Conservation (phyloP, 1,284 basidiomycete species). For the Austropuccinia psidii region DNA sequence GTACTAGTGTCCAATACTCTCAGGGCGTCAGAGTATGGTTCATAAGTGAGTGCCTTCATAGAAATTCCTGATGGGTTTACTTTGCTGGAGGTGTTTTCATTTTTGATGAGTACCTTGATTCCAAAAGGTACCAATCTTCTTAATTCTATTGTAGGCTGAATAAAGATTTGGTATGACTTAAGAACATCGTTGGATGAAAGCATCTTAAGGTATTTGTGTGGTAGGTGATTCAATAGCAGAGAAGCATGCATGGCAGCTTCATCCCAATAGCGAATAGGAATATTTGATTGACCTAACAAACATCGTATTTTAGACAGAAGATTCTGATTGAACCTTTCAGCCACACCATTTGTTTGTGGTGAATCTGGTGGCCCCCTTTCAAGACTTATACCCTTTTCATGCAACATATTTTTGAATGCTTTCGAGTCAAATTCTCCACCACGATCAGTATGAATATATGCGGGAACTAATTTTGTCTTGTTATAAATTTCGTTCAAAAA, state of each 20-base stretch:
- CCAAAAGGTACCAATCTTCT: neutral
- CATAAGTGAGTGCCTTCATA: neutral
- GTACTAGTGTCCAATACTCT: neutral
- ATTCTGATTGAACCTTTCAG: neutral
- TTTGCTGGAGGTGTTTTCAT: neutral
- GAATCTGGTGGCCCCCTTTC: neutral
- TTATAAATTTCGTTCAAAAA: neutral
- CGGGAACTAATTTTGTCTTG: neutral
- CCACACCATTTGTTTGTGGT: conserved; percentile 2
- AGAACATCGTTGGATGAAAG: neutral
- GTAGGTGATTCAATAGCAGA: neutral
- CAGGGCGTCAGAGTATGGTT: neutral
- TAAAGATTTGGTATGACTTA: neutral
- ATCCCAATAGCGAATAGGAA: neutral
- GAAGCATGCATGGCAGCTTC: neutral
- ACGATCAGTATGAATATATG: neutral
- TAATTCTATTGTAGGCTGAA: neutral
- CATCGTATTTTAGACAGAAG: neutral
- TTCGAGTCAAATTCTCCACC: neutral
- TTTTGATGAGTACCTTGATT: neutral
- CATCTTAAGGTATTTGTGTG: neutral
- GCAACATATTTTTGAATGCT: neutral
- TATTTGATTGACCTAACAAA: neutral
- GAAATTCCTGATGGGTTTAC: neutral
- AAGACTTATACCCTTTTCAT: neutral